Evolutionary conservation across 148 eudicot genomes (phyloP), one percentile per base, ranked within the genome.

Genomic region (Nepenthes gracilis): DNA sequence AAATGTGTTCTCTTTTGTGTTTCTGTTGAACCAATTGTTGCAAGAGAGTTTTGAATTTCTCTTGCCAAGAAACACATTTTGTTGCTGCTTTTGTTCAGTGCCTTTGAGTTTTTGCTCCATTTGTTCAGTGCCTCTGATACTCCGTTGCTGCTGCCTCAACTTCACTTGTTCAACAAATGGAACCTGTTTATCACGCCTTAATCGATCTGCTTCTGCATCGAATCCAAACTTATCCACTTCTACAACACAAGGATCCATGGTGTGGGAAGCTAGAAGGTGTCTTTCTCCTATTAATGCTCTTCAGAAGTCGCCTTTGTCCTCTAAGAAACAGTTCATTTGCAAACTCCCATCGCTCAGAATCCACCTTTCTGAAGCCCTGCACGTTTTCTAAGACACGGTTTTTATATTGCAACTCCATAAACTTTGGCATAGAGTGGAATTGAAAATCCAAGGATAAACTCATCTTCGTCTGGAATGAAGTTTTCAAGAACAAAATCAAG

Each of bases 111-210:
- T 78, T 50, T 64, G 54, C 55, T 82, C 86, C 67, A 82, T 71
- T n/a, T 64, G 47, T 57, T 62, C 68, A 11, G 78, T 63, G 51
- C 71, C 32, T 52, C 56, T 73, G 1, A 76, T 71, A 52, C 37
- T 65, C 50, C 76, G 81, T 37, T 82, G 83, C 13, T 82, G 83
- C 32, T 78, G 86, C 38, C 77, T 65, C 5, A 82, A 76, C 54
- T 70, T 76, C 74, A 78, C 81, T 9, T 78, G 45, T 33, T 82
- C 86, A 63, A 32, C 12, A 72, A 68, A 76, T 33, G 76, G 61
- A 6, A 66, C 74, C 6, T 78, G 74, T 45, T 78, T 75, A 64
- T 82, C 86, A 12, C 77, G 74, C 78, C 57, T 76, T 54, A 82
- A 55, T 2, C 71, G 72, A 11, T 76, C 78, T 7, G 74, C 59